Percentiles rank a stretch among this genome's conserved stretches.
Evolutionary conservation across 106 monocot species (phyloP).

Genomic region (Ottelia alismoides): DNA sequence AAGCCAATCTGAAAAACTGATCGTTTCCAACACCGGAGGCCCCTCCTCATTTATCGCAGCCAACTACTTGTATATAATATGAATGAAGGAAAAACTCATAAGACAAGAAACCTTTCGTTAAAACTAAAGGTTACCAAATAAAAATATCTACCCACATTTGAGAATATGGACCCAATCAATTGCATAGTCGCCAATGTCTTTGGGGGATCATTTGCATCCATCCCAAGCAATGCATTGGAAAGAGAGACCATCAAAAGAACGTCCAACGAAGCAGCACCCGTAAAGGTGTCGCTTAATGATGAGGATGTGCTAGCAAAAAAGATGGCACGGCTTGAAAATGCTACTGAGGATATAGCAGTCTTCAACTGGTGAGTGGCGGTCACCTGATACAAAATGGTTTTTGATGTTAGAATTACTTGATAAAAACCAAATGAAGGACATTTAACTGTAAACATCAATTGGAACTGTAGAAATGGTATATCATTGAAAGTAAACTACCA

Average conservation of each 20-base stretch:
- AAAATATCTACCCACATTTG: constrained; percentile 55
- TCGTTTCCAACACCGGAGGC: constrained; percentile 38
- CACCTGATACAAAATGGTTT: constrained; percentile 30
- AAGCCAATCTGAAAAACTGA: constrained; percentile 83
- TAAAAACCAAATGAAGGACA: too few relatives aligned
- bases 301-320: constrained; percentile 42
- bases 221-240: constrained; percentile 92
- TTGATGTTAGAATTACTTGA: too few relatives aligned
- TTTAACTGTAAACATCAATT: too few relatives aligned
- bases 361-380: constrained; percentile 99
- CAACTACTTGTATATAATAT: too few relatives aligned
- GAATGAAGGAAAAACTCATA: too few relatives aligned
- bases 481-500: too few relatives aligned
- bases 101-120: neutral
- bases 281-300: constrained; percentile 19
- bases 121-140: neutral
- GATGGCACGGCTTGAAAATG: constrained; percentile 69
- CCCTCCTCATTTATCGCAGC: constrained; percentile 31
- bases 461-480: too few relatives aligned
- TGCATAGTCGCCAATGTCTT: constrained; percentile 98
- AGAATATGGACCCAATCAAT: constrained; percentile 88
- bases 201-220: constrained; percentile 99
- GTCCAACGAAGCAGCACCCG: constrained; percentile 18
- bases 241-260: constrained; percentile 57
- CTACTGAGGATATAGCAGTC: constrained; percentile 86